Evolutionary conservation across 163 green algal genomes (phyloP).

Genomic region (Prototheca stagnorum): DNA sequence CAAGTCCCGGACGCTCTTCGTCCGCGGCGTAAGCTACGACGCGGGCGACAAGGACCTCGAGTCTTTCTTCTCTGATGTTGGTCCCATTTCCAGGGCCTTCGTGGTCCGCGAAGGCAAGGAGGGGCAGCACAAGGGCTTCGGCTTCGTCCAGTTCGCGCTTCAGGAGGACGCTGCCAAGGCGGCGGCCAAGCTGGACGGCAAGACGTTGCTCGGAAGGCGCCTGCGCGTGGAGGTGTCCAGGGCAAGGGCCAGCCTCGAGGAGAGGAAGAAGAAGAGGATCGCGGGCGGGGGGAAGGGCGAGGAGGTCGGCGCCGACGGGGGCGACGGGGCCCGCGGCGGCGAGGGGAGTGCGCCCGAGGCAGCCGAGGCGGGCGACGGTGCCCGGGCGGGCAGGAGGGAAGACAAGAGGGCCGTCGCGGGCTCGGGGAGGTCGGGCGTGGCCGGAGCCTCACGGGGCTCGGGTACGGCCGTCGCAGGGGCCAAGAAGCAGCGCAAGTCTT

Average conservation of each 20-base stretch:
- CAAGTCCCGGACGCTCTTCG: constrained; percentile 25
- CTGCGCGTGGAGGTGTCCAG: constrained; percentile 45
- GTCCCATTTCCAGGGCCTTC: constrained; percentile 59
- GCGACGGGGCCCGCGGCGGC: no score
- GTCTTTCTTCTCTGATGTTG: constrained; percentile 50
- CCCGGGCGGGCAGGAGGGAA: no score
- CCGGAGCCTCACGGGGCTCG: no score
- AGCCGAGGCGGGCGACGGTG: not conserved
- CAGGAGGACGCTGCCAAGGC: constrained; percentile 57
- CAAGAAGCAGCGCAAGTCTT: no score
- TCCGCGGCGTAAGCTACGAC: constrained; percentile 39
- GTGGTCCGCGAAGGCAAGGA: constrained; percentile 47
- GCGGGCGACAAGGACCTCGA: constrained; percentile 36
- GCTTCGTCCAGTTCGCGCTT: constrained; percentile 70
- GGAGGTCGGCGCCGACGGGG: no score
- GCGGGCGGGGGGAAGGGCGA: no score
- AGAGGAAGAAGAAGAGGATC: constrained; percentile 49
- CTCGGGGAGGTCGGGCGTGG: no score
- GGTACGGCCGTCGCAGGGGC: no score
- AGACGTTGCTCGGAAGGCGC: constrained; percentile 31
- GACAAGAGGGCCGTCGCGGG: no score
- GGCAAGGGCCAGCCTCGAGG: constrained; percentile 44
- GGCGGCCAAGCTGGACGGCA: constrained; percentile 44
- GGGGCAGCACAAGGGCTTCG: constrained; percentile 48
- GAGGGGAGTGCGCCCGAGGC: no score